phyloP scores from a whole-genome alignment of 2,329 filamentous ascomycete species.

The Neonectria faginata region DNA sequence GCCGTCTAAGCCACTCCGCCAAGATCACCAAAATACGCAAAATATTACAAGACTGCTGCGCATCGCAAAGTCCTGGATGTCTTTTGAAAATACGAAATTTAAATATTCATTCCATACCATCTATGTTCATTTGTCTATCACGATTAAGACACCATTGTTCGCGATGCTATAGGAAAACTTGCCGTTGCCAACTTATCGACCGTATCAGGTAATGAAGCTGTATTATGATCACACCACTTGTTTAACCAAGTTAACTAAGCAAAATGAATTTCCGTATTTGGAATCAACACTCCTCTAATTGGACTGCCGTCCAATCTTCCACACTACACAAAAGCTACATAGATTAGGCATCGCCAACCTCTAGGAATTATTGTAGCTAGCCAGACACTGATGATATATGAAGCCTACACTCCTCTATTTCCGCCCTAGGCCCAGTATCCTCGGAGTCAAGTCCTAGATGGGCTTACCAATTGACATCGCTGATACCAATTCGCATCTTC shows the following conservation, averaged over 20 bases:
- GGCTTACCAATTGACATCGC: slow-evolving; percentile 21
- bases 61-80: neutral
- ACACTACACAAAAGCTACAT: neutral
- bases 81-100: neutral
- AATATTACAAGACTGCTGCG: neutral
- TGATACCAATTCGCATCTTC: slow-evolving; percentile 24
- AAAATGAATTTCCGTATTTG: slow-evolving; percentile 9
- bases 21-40: neutral
- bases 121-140: no score
- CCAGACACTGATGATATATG: neutral
- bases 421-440: neutral
- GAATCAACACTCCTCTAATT: slow-evolving; percentile 2
- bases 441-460: neutral
- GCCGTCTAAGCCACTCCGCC: neutral
- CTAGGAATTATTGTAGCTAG: slow-evolving; percentile 1
- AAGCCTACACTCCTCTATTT: slow-evolving; percentile 8
- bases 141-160: no score
- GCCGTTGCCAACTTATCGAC: neutral
- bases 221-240: neutral
- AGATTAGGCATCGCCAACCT: neutral
- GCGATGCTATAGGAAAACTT: no score
- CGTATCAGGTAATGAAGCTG: neutral
- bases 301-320: neutral
- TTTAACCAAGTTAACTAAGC: no score
- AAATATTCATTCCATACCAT: no score